phyloP scores from a whole-genome alignment of 768 basidiomycete species.

The Lactarius akahatsu region DNA sequence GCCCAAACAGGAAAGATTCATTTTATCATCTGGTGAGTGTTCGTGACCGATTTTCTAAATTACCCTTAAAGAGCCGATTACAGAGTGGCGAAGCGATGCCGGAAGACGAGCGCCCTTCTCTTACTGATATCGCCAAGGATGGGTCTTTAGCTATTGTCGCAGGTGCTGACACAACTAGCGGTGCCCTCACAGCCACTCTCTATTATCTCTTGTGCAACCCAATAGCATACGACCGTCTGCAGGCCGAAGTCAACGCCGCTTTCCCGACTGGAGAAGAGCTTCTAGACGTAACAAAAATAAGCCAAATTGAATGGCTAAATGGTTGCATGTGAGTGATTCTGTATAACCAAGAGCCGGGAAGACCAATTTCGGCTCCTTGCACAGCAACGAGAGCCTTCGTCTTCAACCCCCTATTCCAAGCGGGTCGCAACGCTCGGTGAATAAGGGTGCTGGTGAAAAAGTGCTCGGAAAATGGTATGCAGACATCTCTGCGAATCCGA shows the following conservation, averaged over 20 bases:
- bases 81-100: slow-evolving; percentile 5
- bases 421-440: slow-evolving; percentile 7
- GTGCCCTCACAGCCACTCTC: slow-evolving; percentile 36
- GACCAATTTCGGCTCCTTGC: neutral
- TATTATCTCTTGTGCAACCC: slow-evolving; percentile 40
- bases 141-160: slow-evolving; percentile 41
- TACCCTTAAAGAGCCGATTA: neutral
- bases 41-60: slow-evolving; percentile 1
- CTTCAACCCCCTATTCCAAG: slow-evolving; percentile 13
- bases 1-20: slow-evolving; percentile 35
- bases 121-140: slow-evolving; percentile 36
- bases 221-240: slow-evolving; percentile 6
- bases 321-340: slow-evolving; percentile 9
- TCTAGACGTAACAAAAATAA: neutral
- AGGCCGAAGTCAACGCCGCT: neutral
- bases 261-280: slow-evolving; percentile 10
- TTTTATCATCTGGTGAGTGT: slow-evolving; percentile 41
- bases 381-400: slow-evolving; percentile 7
- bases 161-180: slow-evolving; percentile 44
- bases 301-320: slow-evolving; percentile 12
- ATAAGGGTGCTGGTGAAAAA: neutral
- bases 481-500: neutral
- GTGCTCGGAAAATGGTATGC: slow-evolving; percentile 6
- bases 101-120: neutral
- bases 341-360: neutral